Conservation (phyloP, 1,284 basidiomycete genomes). For the Ceratobasidium sp. region DNA sequence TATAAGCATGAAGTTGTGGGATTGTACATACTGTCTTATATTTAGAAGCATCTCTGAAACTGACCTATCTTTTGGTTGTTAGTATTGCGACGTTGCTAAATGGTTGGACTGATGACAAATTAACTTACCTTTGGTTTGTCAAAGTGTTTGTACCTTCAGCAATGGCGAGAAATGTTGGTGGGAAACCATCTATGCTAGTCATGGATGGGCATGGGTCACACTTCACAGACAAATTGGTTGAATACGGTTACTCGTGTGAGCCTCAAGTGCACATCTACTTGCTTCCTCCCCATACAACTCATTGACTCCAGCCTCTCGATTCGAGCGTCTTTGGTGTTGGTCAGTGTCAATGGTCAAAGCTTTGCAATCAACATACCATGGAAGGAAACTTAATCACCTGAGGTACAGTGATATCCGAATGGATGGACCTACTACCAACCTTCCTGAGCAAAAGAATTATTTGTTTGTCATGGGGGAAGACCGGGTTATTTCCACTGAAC, state of each 20-base stretch:
- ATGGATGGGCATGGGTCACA: slow-evolving; percentile 60
- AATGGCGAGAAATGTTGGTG: slow-evolving; percentile 47
- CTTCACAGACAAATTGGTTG: slow-evolving; percentile 44
- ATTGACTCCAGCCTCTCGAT: slow-evolving; percentile 46
- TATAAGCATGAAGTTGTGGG: slow-evolving; percentile 25
- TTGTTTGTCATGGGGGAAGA: background rate
- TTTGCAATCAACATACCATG: background rate
- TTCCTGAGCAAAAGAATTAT: slow-evolving; percentile 5
- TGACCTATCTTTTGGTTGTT: slow-evolving; percentile 26
- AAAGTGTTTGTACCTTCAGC: slow-evolving; percentile 53
- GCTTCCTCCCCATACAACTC: slow-evolving; percentile 44
- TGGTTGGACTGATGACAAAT: slow-evolving; percentile 54
- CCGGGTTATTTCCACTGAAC: slow-evolving; percentile 5
- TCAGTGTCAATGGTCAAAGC: slow-evolving; percentile 25
- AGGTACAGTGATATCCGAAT: slow-evolving; percentile 22
- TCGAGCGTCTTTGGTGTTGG: slow-evolving; percentile 42
- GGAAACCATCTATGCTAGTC: slow-evolving; percentile 54
- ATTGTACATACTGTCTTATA: slow-evolving; percentile 24
- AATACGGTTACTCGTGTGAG: background rate
- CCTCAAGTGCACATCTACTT: slow-evolving; percentile 2
- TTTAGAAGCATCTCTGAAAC: background rate
- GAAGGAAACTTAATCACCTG: slow-evolving; percentile 21
- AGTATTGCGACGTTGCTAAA: slow-evolving; percentile 52
- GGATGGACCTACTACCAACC: slow-evolving; percentile 15
- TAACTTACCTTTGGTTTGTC: slow-evolving; percentile 52